Conservation (phyloP, 2,329 filamentous ascomycete genomes). For the Penicillium sclerotigenum region DNA sequence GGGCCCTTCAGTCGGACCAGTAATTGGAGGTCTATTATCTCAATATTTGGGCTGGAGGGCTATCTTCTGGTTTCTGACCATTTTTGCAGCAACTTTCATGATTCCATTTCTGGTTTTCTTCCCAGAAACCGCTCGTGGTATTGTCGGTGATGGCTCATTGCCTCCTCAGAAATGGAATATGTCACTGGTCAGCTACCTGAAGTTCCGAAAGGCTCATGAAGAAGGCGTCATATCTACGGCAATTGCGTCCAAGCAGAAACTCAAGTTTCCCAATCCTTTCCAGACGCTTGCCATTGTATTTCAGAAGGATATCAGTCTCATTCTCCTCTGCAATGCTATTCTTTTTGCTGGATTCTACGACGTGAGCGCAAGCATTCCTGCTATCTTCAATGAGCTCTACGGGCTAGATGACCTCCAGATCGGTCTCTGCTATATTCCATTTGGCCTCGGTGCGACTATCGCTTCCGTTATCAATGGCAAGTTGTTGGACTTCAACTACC, state of each 20-base stretch:
- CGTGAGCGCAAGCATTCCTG: constrained; percentile 40
- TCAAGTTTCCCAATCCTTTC: constrained; percentile 40
- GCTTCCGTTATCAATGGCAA: constrained; percentile 40
- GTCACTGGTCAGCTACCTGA: constrained; percentile 30
- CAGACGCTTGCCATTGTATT: constrained; percentile 34
- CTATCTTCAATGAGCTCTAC: constrained; percentile 38
- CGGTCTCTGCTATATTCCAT: constrained; percentile 44
- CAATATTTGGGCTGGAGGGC: constrained; percentile 40
- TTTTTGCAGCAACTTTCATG: constrained; percentile 42
- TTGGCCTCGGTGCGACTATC: constrained; percentile 41
- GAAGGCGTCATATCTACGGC: constrained; percentile 7
- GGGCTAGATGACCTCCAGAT: constrained; percentile 41
- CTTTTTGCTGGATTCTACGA: constrained; percentile 44
- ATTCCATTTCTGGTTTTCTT: constrained; percentile 36
- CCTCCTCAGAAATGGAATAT: constrained; percentile 38
- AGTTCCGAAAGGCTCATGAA: constrained; percentile 25
- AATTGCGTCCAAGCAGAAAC: constrained; percentile 18
- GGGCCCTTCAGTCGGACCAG: constrained; percentile 36
- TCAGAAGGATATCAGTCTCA: constrained; percentile 36
- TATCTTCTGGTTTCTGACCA: constrained; percentile 51
- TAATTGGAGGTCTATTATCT: constrained; percentile 36
- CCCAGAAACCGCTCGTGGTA: constrained; percentile 38
- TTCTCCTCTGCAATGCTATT: constrained; percentile 40
- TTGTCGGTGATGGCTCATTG: constrained; percentile 41
- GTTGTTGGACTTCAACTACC: constrained; percentile 47